phyloP scores from a whole-genome alignment of 495 filamentous ascomycete species.

The Penicillium canescens region DNA sequence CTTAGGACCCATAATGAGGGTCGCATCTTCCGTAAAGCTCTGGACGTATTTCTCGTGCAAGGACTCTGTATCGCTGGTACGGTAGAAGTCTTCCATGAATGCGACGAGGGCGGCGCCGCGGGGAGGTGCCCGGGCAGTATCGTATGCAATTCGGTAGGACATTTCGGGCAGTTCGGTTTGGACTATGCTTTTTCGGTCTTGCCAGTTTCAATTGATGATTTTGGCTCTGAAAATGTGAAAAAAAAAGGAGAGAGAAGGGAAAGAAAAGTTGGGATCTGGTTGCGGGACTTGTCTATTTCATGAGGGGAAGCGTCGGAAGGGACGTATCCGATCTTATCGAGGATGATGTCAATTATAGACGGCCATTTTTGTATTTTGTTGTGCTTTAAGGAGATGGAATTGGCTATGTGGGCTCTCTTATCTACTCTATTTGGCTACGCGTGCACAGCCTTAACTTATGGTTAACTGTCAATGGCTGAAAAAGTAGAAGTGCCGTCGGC shows the following conservation, averaged over 20 bases:
- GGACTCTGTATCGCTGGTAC: conserved; percentile 55
- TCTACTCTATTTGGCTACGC: background rate
- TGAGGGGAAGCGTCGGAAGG: conserved; percentile 17
- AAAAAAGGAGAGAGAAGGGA: background rate
- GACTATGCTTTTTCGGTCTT: background rate
- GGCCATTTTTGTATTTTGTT: background rate
- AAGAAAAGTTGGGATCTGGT: background rate
- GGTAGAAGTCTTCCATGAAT: conserved; percentile 61
- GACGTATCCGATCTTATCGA: conserved; percentile 27
- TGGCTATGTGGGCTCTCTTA: background rate
- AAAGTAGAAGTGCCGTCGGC: conserved; percentile 9
- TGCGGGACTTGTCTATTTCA: conserved; percentile 8
- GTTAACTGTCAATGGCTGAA: too few relatives aligned
- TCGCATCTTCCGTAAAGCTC: conserved; percentile 56
- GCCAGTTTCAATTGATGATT: background rate
- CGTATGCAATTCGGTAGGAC: conserved; percentile 40
- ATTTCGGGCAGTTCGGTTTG: conserved; percentile 19
- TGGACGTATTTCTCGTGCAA: conserved; percentile 56
- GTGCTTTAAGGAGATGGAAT: background rate
- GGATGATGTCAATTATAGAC: background rate
- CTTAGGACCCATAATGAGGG: conserved; percentile 57
- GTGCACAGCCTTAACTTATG: too few relatives aligned
- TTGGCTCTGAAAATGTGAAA: background rate
- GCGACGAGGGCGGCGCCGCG: conserved; percentile 33
- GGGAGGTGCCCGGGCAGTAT: conserved; percentile 29